A percentile compares a stretch with the other conserved stretches of the same genome.
These are phyloP conservation scores for Phytophthora multivora DNA, from an alignment of 352 stramenopile species.

Conservation along the genomic window DNA sequence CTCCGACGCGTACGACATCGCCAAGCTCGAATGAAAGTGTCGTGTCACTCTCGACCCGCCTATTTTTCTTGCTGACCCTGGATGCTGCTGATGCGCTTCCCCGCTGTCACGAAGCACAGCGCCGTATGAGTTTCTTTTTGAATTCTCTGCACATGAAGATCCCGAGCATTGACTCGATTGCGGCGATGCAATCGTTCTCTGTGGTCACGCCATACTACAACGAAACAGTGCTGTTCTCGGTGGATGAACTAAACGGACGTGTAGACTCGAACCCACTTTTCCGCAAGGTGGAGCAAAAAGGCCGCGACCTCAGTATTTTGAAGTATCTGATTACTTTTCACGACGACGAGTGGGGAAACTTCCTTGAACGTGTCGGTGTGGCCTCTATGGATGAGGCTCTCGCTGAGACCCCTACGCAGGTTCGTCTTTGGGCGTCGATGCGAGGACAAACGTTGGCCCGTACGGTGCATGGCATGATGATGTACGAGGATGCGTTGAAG, in stretches of 20 bases:
- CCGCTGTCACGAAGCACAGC: slow-evolving; percentile 83
- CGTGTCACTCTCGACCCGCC: slow-evolving; percentile 74
- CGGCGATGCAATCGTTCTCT: slow-evolving; percentile 88
- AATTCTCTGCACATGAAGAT: slow-evolving; percentile 91
- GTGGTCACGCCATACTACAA: slow-evolving; percentile 92
- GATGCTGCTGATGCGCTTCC: slow-evolving; percentile 83
- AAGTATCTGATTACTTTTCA: slow-evolving; percentile 91
- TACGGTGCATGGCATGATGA: slow-evolving; percentile 91
- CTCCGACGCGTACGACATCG: slow-evolving; percentile 45
- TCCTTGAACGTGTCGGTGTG: slow-evolving; percentile 81
- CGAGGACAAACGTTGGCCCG: slow-evolving; percentile 84
- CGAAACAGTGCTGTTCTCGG: slow-evolving; percentile 84
- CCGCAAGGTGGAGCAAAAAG: slow-evolving; percentile 84
- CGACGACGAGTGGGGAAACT: slow-evolving; percentile 89
- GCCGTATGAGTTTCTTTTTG: slow-evolving; percentile 90
- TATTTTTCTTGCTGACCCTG: slow-evolving; percentile 87
- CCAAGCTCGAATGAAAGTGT: slow-evolving; percentile 82
- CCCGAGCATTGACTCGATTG: slow-evolving; percentile 80
- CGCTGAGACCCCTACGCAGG: slow-evolving; percentile 80
- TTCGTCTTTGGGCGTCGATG: slow-evolving; percentile 88
- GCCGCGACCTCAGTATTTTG: slow-evolving; percentile 85
- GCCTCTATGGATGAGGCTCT: slow-evolving; percentile 81
- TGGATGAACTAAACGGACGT: slow-evolving; percentile 84
- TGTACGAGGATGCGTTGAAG: slow-evolving; percentile 90
- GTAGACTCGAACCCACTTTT: slow-evolving; percentile 87